These are phyloP conservation scores for Cyclanthera cordifolia DNA, from an alignment of 306 rosid genomes.

Conservation along the genomic window DNA sequence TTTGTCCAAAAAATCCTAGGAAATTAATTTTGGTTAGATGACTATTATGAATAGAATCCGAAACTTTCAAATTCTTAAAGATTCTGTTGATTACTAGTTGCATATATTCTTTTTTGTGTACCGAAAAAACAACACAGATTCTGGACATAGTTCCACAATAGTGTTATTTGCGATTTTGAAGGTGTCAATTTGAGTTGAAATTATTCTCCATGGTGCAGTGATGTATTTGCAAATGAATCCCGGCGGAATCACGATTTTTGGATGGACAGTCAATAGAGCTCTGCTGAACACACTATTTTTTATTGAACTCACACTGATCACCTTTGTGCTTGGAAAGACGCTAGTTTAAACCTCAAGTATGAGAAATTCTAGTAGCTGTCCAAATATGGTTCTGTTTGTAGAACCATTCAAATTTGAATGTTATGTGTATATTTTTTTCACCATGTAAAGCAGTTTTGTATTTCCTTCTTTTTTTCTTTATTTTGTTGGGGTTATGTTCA, in stretches of 20 bases:
- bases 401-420: neutral
- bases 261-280: constrained; percentile 33
- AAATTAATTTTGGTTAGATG: too few species aligned
- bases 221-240: constrained; percentile 28
- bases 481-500: neutral
- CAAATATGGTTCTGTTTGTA: neutral
- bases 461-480: neutral
- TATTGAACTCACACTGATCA: constrained; percentile 31
- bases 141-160: too few species aligned
- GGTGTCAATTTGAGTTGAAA: neutral
- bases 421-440: neutral
- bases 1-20: too few species aligned
- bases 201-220: constrained; percentile 19
- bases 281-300: constrained; percentile 29
- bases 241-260: constrained; percentile 27
- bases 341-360: constrained; percentile 17
- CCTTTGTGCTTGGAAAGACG: constrained; percentile 40
- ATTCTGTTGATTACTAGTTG: neutral
- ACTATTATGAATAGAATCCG: too few species aligned
- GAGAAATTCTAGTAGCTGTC: neutral
- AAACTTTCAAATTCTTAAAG: too few species aligned
- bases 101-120: neutral
- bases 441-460: neutral
- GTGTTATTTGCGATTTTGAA: neutral
- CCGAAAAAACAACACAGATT: neutral